Percentiles rank a stretch among this genome's conserved stretches.
Evolutionary conservation across 176 grass and related monocot genomes (phyloP).

Genomic region (Triticum turgidum): DNA sequence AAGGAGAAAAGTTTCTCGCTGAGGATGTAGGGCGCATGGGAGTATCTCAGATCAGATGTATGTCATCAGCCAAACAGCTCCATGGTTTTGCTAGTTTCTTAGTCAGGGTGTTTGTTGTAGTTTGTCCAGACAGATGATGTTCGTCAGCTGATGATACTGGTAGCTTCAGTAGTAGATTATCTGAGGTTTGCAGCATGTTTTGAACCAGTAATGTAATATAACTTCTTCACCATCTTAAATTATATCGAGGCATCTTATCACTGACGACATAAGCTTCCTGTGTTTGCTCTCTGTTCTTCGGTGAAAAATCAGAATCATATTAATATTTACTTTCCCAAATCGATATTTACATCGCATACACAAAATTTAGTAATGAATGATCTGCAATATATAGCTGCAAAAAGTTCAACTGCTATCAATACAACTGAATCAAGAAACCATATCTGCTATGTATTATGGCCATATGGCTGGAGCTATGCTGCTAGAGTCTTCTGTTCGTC

Average conservation of each 20-base stretch:
- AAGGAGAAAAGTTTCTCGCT: constrained; percentile 59
- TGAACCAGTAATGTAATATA: not conserved
- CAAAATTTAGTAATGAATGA: not conserved
- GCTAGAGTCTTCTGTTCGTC: constrained; percentile 32
- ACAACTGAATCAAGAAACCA: not conserved
- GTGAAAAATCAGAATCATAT: constrained; percentile 1
- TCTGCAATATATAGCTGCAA: not conserved
- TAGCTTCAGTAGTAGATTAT: constrained; percentile 8
- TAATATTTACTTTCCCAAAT: not conserved
- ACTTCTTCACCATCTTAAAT: not conserved
- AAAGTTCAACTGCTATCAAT: not conserved
- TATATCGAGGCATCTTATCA: not conserved
- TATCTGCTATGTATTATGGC: not conserved
- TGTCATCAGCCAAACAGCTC: constrained; percentile 26
- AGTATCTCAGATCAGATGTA: constrained; percentile 26
- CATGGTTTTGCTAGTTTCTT: constrained; percentile 5
- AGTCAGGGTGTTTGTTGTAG: not conserved
- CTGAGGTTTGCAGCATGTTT: not conserved
- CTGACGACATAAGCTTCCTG: not conserved
- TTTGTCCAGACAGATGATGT: not conserved
- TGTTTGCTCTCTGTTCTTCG: not conserved
- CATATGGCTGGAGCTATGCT: constrained; percentile 6
- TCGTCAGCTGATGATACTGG: not conserved
- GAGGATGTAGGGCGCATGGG: not conserved
- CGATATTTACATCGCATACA: not conserved